These are phyloP conservation scores for Boletus edulis DNA, from an alignment of 768 basidiomycete species.

Conservation along the genomic window DNA sequence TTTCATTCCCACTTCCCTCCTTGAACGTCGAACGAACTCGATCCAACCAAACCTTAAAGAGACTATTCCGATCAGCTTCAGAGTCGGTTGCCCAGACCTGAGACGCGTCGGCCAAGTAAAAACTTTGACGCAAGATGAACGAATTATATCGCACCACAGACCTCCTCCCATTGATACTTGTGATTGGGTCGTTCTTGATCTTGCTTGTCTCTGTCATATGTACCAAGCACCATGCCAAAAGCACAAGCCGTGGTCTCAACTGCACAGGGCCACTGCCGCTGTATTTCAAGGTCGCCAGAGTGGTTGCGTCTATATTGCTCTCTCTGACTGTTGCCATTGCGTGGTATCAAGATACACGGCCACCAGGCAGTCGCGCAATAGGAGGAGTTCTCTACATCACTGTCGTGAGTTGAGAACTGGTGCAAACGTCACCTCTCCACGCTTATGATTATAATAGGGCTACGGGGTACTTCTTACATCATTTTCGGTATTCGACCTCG, in stretches of 20 bases:
- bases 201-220: neutral
- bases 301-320: neutral
- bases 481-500: neutral
- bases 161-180: neutral
- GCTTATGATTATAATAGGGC: neutral
- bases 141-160: neutral
- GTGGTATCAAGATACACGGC: neutral
- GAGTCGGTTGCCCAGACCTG: too few relatives aligned
- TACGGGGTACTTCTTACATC: slow-evolving; percentile 8
- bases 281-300: neutral
- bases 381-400: neutral
- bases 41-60: too few relatives aligned
- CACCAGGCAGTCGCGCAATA: neutral
- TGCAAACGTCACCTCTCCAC: neutral
- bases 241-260: neutral
- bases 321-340: neutral
- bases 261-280: neutral
- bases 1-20: too few relatives aligned
- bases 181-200: neutral
- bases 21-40: too few relatives aligned
- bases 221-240: neutral
- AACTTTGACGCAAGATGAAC: neutral
- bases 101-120: neutral
- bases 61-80: too few relatives aligned
- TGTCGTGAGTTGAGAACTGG: slow-evolving; percentile 2